Conservation (phyloP, 768 basidiomycete genomes). For the Leccinum arenicola region DNA sequence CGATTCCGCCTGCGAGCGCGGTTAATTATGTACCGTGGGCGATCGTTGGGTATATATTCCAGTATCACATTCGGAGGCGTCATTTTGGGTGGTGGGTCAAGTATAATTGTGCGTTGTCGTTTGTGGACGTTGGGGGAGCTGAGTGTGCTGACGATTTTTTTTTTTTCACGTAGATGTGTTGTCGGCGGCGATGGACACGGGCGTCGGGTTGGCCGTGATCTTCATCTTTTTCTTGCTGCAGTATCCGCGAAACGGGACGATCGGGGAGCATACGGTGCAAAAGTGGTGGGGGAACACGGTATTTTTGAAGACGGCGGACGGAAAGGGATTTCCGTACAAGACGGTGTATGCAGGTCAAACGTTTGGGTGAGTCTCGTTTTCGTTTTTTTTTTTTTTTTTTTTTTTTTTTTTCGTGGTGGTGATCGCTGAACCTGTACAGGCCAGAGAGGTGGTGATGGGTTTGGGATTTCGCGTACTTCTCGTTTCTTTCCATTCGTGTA, state of each 20-base stretch:
- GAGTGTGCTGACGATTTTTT: conserved; percentile 15
- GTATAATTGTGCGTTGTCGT: conserved; percentile 34
- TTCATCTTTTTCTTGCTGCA: conserved; percentile 63
- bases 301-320: conserved; percentile 24
- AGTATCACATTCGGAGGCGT: conserved; percentile 55
- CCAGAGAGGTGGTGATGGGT: conserved; percentile 11
- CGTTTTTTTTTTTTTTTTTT: too few species aligned
- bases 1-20: conserved; percentile 64
- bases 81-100: conserved; percentile 73
- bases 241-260: conserved; percentile 58
- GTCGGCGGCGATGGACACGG: conserved; percentile 71
- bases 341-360: conserved; percentile 13
- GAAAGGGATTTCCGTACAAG: conserved; percentile 8
- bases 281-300: conserved; percentile 72
- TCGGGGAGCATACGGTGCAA: conserved; percentile 52
- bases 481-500: too few species aligned
- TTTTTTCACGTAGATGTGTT: conserved; percentile 44
- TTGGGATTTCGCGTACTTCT: too few species aligned
- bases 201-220: conserved; percentile 56
- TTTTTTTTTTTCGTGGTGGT: too few species aligned
- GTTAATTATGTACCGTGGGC: conserved; percentile 68
- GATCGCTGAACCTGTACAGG: conserved; percentile 2
- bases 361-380: conserved; percentile 26
- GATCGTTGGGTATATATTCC: conserved; percentile 64
- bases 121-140: background rate